Evolutionary conservation across 495 filamentous ascomycete genomes (phyloP), one percentile per base, ranked within the genome.

Genomic region (Pseudevernia furfuracea): DNA sequence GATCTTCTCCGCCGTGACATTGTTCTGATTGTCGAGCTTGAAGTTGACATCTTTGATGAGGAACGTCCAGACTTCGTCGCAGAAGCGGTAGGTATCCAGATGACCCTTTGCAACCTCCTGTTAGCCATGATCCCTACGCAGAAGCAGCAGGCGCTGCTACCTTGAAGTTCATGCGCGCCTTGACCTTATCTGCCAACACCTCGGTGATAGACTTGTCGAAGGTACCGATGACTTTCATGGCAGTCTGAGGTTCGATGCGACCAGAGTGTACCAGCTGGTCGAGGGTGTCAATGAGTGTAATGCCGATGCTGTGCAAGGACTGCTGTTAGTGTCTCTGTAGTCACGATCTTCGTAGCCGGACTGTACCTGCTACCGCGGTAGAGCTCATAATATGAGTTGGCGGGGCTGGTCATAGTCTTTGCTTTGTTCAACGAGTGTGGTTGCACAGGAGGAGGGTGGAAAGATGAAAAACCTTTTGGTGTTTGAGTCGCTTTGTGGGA

Each of bases 31-130:
- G 66, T 96, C 91, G 76, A 99, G 86, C 78, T 97, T 97, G 83
- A 99, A 96, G 32, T 86, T 91, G 61, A 97, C 91, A 66, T 97
- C 92, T 76, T 97, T 97, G 77, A 99, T 94, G 66, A 97, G 82
- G 80, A 99, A 99, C 3, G 95, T 99, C 95, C 95, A 99, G 61
- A 99, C 95, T 79, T 99, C 95, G 76, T 99, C 95, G 80, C 95
- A 99, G 82, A 97, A 99, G 69, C 95, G 91, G 80, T 99, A 99
- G 37, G 95, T 99, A 75, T 99, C 94, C 56, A 99, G 86, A 69
- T 95, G 92, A 37, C 94, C 95, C 94, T 98, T 71, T 23, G 68
- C 12, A 56, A 39, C 28, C 55, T 37, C 32, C 19, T 19, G 36
- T 64, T 43, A 55, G 52, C 57, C 34, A 58, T n/a, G 49, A 17